Conservation (phyloP, 768 basidiomycete genomes). For the Auricularia sp. region DNA sequence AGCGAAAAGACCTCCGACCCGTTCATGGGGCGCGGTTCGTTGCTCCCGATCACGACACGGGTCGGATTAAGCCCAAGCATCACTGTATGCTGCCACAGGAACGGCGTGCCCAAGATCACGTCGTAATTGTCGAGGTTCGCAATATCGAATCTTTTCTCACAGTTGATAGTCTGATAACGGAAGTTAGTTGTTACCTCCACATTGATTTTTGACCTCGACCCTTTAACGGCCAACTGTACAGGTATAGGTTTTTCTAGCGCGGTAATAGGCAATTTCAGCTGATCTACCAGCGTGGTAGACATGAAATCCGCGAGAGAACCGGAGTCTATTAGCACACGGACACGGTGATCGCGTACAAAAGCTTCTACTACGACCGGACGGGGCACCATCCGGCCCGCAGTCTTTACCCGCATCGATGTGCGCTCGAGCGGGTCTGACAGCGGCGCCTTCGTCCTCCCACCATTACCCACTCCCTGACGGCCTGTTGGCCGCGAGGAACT, state of each 20-base stretch:
- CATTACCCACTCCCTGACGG: too few relatives aligned
- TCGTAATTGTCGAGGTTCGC: constrained; percentile 29
- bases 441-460: not conserved
- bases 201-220: constrained; percentile 6
- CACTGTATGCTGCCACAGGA: constrained; percentile 22
- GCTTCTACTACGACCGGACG: constrained; percentile 3
- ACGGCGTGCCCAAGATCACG: constrained; percentile 26
- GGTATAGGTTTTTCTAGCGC: constrained; percentile 3
- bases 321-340: constrained; percentile 5
- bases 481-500: not conserved
- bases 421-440: not conserved
- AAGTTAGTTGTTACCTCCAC: not conserved
- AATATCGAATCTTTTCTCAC: constrained; percentile 16
- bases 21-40: not conserved
- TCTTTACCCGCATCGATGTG: constrained; percentile 3
- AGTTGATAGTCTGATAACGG: constrained; percentile 3
- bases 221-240: constrained; percentile 7
- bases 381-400: constrained; percentile 1
- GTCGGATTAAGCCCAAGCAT: constrained; percentile 16
- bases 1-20: not conserved
- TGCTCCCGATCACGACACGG: not conserved
- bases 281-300: constrained; percentile 7
- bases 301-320: constrained; percentile 9
- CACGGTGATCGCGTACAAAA: constrained; percentile 1
- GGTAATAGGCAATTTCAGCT: not conserved